Percentiles rank a stretch among this genome's conserved stretches.
These are phyloP conservation scores for Isatis lusitanica DNA, from an alignment of 441 rosid genomes.

Conservation along the genomic window DNA sequence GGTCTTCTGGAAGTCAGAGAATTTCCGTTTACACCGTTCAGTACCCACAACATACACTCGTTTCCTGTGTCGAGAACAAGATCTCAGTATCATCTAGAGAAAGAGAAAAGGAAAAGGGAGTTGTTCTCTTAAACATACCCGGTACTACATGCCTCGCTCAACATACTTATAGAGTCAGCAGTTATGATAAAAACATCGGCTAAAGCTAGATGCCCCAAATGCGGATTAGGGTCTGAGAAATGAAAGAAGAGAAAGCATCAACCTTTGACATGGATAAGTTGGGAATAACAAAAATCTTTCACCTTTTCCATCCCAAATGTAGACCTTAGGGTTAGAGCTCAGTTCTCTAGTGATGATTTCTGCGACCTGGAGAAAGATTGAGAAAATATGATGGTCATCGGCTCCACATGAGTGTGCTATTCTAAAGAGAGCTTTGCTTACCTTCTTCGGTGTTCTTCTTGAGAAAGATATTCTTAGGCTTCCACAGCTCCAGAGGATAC, in stretches of 20 bases:
- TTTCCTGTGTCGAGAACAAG: slow-evolving; percentile 43
- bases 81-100: not conserved
- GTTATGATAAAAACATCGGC: slow-evolving; percentile 67
- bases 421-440: slow-evolving; percentile 22
- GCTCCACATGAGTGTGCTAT: not conserved
- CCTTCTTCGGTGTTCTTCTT: slow-evolving; percentile 63
- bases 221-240: slow-evolving; percentile 63
- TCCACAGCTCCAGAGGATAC: slow-evolving; percentile 68
- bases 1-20: slow-evolving; percentile 58
- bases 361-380: slow-evolving; percentile 41
- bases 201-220: slow-evolving; percentile 69
- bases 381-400: not conserved
- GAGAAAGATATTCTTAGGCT: slow-evolving; percentile 68
- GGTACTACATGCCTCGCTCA: slow-evolving; percentile 69
- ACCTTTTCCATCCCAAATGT: slow-evolving; percentile 68
- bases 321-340: slow-evolving; percentile 48
- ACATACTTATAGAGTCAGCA: slow-evolving; percentile 78
- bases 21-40: slow-evolving; percentile 66
- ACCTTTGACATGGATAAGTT: not conserved
- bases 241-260: not conserved
- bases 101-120: not conserved
- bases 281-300: not conserved
- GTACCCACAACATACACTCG: slow-evolving; percentile 69
- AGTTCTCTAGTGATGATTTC: slow-evolving; percentile 45
- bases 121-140: slow-evolving; percentile 46